Percentiles rank a stretch among this genome's conserved stretches.
Conservation (phyloP, 2,329 filamentous ascomycete genomes). For the Sclerotinia trifoliorum region DNA sequence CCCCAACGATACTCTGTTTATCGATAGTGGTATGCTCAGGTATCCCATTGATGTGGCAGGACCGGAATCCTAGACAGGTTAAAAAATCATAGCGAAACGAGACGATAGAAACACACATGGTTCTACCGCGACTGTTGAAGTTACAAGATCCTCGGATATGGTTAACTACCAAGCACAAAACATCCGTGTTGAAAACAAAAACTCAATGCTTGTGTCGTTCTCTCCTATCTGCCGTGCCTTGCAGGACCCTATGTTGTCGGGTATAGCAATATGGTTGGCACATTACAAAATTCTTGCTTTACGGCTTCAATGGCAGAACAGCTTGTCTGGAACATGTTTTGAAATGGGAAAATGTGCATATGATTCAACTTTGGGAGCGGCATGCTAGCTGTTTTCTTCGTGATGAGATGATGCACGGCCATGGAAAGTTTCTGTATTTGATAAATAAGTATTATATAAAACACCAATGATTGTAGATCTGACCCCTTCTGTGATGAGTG, state of each 20-base stretch:
- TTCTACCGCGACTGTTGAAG: not conserved
- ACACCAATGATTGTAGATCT: not conserved
- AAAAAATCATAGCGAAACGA: not conserved
- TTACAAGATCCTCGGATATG: not conserved
- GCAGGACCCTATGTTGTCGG: not conserved
- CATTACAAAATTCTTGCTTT: not conserved
- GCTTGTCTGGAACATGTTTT: not conserved
- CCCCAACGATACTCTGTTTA: too few species aligned
- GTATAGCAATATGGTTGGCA: not conserved
- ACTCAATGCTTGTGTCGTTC: not conserved
- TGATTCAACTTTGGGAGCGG: too few species aligned
- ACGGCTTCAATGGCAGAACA: too few species aligned
- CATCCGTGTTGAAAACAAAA: not conserved
- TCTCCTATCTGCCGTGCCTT: not conserved
- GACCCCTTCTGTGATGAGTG: not conserved
- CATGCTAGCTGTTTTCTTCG: too few species aligned
- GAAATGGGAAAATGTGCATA: too few species aligned
- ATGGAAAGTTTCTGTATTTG: too few species aligned
- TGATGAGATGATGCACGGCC: too few species aligned
- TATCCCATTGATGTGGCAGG: not conserved
- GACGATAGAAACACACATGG: not conserved
- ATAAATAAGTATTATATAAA: not conserved
- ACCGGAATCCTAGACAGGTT: not conserved
- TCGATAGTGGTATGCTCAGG: too few species aligned
- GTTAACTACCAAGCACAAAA: not conserved